Evolutionary conservation across 805 yeast species (phyloP).

Genomic region (Saccharomycopsis fibuligera): DNA sequence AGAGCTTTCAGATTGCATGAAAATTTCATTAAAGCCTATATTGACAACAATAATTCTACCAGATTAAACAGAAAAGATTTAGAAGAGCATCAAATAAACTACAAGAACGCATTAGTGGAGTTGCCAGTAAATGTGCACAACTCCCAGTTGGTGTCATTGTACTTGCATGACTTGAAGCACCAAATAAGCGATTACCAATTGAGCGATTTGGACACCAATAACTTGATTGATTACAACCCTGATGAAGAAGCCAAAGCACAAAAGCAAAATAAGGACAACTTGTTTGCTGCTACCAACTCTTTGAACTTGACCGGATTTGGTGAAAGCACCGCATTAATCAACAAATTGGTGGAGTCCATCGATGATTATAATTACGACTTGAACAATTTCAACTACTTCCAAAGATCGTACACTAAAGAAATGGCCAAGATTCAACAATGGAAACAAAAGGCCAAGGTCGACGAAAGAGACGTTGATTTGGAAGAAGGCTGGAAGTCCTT

Average conservation of each 20-base stretch:
- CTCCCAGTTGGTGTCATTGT: slow-evolving; percentile 57
- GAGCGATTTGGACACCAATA: slow-evolving; percentile 15
- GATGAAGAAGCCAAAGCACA: background rate
- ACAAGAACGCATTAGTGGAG: slow-evolving; percentile 65
- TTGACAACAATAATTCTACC: slow-evolving; percentile 36
- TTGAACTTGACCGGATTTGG: slow-evolving; percentile 37
- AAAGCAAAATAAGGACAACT: background rate
- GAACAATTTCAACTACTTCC: slow-evolving; percentile 74
- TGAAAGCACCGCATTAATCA: slow-evolving; percentile 41
- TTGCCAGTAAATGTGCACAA: slow-evolving; percentile 60
- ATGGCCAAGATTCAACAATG: slow-evolving; percentile 63
- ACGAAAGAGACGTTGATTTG: slow-evolving; percentile 40
- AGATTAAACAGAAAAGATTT: slow-evolving; percentile 63
- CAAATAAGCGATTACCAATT: slow-evolving; percentile 7
- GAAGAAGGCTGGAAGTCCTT: slow-evolving; percentile 61
- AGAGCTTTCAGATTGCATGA: slow-evolving; percentile 65
- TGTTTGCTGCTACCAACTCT: slow-evolving; percentile 28
- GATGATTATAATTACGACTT: slow-evolving; percentile 75
- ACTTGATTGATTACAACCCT: slow-evolving; percentile 17
- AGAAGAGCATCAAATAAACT: slow-evolving; percentile 52
- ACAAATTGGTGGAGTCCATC: slow-evolving; percentile 58
- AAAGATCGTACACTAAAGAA: slow-evolving; percentile 69
- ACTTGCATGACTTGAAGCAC: slow-evolving; percentile 32
- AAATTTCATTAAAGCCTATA: slow-evolving; percentile 48
- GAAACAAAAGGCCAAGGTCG: slow-evolving; percentile 62